Evolutionary conservation across 1,284 basidiomycete species (phyloP), one percentile per base, ranked within the genome.

Genomic region (Rhodotorula sp.): DNA sequence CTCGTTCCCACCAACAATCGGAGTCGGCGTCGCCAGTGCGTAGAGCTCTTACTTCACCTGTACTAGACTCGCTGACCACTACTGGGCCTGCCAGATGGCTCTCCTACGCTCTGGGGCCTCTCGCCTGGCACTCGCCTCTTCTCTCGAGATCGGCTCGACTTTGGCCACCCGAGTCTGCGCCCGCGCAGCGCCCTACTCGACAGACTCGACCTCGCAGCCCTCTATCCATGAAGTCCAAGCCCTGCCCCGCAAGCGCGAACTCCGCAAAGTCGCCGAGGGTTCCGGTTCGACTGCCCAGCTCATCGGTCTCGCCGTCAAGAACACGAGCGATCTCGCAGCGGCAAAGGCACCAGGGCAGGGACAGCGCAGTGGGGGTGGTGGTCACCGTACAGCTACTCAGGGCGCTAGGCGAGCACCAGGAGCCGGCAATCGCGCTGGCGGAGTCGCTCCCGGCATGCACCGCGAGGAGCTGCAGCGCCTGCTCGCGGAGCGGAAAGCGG

Each of bases 251-350:
- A 5, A n/a, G 5, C 65, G 69, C 45, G 57, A 66, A 2, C 56
- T 71, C 28, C 61, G 62, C n/a, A 60, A 67, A 52, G 66, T 67
- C 15, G 50, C 62, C 38, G 69, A 71, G 61, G 62, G 57, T 12
- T 56, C 62, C 28, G 69, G 69, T 21, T 58, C 65, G 28, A 63
- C 59, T 7, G 66, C 69, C 31, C 59, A 67, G 54, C 57, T 67
- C 21, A 49, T 71, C 66, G 52, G 45, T 2, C 57, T 66, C 65
- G 69, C 69, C 45, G 69, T 71, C 34, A 50, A 61, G 48, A 64
- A 71, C 52, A 67, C 69, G 28, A 59, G 50, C 28, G 19, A 16
- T 7, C 28, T 31, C 26, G 60, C 28, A 19, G 56, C n/a, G 7
- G 19, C 23, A 34, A 28, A 18, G 7, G 26, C 45, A 3, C 45